These are phyloP conservation scores for Beauveria bassiana DNA, from an alignment of 2,329 filamentous ascomycete species.

Conservation along the genomic window DNA sequence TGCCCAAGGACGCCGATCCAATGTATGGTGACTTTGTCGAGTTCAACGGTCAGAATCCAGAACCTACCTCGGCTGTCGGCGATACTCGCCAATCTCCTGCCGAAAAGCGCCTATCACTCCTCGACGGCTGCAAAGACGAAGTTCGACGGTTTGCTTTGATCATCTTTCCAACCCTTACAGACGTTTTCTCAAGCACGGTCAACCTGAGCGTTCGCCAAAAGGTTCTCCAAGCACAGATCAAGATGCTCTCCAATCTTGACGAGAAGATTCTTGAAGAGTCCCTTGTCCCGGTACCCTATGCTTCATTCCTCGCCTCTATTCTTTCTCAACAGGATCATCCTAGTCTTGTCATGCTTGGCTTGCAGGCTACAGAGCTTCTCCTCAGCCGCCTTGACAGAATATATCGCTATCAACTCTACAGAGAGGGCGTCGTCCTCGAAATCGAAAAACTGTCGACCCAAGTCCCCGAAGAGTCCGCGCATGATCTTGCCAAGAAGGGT, in stretches of 20 bases:
- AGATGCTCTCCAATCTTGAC: constrained; percentile 96
- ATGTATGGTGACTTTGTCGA: constrained; percentile 37
- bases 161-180: constrained; percentile 86
- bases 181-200: constrained; percentile 95
- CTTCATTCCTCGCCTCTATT: constrained; percentile 91
- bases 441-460: constrained; percentile 69
- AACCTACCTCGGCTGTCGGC: constrained; percentile 15
- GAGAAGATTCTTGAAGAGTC: constrained; percentile 76
- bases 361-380: constrained; percentile 84
- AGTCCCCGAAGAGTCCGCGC: constrained; percentile 22
- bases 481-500: constrained; percentile 11
- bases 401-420: constrained; percentile 94
- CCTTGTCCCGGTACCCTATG: constrained; percentile 81
- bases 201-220: constrained; percentile 92
- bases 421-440: constrained; percentile 90
- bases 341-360: constrained; percentile 73
- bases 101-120: constrained; percentile 72
- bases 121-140: constrained; percentile 76
- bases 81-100: constrained; percentile 44
- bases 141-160: constrained; percentile 90
- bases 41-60: constrained; percentile 19
- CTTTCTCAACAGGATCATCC: constrained; percentile 92
- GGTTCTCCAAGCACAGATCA: constrained; percentile 88
- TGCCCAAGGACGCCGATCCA: constrained; percentile 49
- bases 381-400: constrained; percentile 76